Base-by-base conservation (phyloP, 2,329 filamentous ascomycete genomes). In the Claviceps sp. region DNA sequence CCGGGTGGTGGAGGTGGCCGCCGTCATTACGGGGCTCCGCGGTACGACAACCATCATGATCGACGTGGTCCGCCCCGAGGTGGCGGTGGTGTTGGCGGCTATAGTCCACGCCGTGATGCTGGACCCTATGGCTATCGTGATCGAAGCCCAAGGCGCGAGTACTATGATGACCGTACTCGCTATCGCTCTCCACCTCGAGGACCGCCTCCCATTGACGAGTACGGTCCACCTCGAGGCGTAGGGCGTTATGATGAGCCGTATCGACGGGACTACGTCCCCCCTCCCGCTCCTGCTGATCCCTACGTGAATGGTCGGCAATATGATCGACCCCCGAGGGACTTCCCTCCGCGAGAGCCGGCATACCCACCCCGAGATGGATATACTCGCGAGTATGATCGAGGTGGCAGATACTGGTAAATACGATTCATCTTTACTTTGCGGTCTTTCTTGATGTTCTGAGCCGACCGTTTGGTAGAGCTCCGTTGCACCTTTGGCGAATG, bases 81-180 rank as follows among this genome's bases (percentile, higher is more conserved):
- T 60, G 82, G 87, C 60, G 47, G 47, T 16, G 30, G 30, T 20
- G 86, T 84, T 55, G 47, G 52, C 24, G 48, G 51, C 38, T 95
- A 94, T 67, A 94, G 86, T 67, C 90, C 89, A 56, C 84, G 85
- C 57, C 82, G 86, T 20, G 75, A 74, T 16, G 74, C 68, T 20
- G 77, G 76, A 58, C 80, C 77, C 48, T 83, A 86, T 55, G 83
- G 86, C 57, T 95, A 95, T 69, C 89, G 91, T 65, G 88, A 94
- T 63, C 84, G 90, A 61, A 91, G 88, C 63, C 85, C 85, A 53
- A 84, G 85, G 55, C 84, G 88, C 59, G 86, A 91, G 55, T 95
- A 95, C 70, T 95, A 96, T 69, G 84, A 88, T 47, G 87, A 91
- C 57, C 82, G 85, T 63, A 82, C 86, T 60, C 80, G 84, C 48